Evolutionary conservation across 176 grass and related monocot species (phyloP).

Genomic region (Oryza meridionalis): DNA sequence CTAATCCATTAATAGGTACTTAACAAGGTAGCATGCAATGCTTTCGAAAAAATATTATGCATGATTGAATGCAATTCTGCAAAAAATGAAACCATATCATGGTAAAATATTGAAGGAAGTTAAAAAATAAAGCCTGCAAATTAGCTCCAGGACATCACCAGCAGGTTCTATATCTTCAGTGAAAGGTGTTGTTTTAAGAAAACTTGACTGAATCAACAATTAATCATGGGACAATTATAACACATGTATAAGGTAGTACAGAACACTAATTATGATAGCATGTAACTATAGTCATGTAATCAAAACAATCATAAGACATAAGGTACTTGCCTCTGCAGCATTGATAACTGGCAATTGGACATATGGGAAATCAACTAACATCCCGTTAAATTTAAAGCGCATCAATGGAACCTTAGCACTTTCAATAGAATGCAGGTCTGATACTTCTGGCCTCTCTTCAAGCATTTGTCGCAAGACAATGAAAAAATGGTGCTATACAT

Average conservation of each 20-base stretch:
- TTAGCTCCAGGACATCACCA: constrained; percentile 21
- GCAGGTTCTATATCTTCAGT: not conserved
- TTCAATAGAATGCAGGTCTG: constrained; percentile 63
- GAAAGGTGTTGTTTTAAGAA: constrained; percentile 19
- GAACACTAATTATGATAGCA: constrained; percentile 25
- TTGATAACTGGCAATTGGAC: constrained; percentile 58
- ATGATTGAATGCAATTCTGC: constrained; percentile 20
- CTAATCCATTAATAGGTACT: not conserved
- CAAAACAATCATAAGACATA: constrained; percentile 1
- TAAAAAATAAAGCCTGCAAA: constrained; percentile 7
- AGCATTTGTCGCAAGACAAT: constrained; percentile 57
- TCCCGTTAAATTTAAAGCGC: constrained; percentile 77
- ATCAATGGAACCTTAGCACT: constrained; percentile 83
- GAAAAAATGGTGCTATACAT: constrained; percentile 69
- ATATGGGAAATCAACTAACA: constrained; percentile 73
- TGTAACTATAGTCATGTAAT: not conserved
- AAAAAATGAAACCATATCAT: constrained; percentile 10
- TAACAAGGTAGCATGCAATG: not conserved
- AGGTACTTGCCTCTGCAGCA: constrained; percentile 58
- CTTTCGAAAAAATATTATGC: constrained; percentile 27
- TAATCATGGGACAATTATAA: constrained; percentile 10
- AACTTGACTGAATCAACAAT: constrained; percentile 10
- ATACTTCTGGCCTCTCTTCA: constrained; percentile 60
- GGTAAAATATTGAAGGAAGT: constrained; percentile 3
- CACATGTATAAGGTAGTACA: constrained; percentile 14